phyloP scores from a whole-genome alignment of 495 filamentous ascomycete genomes.

The Penicillium desertorum region DNA sequence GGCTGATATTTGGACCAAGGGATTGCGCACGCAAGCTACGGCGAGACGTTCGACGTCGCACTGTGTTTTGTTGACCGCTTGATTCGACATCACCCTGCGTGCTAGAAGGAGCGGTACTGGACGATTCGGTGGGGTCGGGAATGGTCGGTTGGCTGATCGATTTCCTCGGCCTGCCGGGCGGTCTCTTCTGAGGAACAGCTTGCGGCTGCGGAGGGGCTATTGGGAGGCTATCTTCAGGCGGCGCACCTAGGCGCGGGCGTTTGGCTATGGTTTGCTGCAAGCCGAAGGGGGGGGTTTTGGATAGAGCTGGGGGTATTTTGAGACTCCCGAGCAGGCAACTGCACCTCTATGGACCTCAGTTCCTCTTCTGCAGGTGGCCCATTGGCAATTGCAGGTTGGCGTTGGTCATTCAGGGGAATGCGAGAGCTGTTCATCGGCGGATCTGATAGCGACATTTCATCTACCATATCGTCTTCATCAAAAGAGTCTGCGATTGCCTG shows the following conservation, averaged over 20 bases:
- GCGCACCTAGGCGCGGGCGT: slow-evolving; percentile 33
- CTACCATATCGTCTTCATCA: slow-evolving; percentile 39
- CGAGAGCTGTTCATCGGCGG: slow-evolving; percentile 21
- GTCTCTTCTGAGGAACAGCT: slow-evolving; percentile 20
- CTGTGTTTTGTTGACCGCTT: not conserved
- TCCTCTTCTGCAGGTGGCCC: not conserved
- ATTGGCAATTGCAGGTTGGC: not conserved
- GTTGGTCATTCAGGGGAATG: slow-evolving; percentile 32
- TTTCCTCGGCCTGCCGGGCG: slow-evolving; percentile 35
- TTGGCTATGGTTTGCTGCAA: slow-evolving; percentile 29
- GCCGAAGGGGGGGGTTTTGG: not conserved
- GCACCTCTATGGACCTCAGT: slow-evolving; percentile 6
- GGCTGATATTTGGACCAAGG: not conserved
- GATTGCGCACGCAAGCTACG: slow-evolving; percentile 22
- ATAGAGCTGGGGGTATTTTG: not conserved
- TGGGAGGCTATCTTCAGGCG: slow-evolving; percentile 5
- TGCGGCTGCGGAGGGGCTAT: not conserved
- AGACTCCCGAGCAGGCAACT: slow-evolving; percentile 7
- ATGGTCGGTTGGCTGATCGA: slow-evolving; percentile 29
- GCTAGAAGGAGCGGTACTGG: slow-evolving; percentile 7
- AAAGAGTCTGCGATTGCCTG: slow-evolving; percentile 41
- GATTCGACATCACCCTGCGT: slow-evolving; percentile 6
- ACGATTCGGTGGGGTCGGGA: slow-evolving; percentile 15
- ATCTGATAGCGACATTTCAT: slow-evolving; percentile 30
- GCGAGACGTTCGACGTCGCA: slow-evolving; percentile 13